Evolutionary conservation across 371 early-diverging fungal genomes (phyloP).

Genomic region (Haplosporangium sp.): DNA sequence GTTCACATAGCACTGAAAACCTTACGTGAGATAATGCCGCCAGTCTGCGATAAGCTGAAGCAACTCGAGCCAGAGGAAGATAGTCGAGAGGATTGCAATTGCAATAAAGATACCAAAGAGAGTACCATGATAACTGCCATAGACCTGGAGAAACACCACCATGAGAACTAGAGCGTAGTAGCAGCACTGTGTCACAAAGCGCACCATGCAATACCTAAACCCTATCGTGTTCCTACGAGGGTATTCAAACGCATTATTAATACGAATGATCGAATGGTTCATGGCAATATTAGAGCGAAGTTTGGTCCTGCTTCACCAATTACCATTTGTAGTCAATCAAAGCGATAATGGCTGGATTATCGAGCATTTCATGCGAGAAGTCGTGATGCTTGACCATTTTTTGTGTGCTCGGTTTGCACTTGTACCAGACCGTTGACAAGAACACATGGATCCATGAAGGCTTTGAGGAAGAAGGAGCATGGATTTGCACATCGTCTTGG

Average conservation of each 20-base stretch:
- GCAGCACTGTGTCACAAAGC: not conserved
- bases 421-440: not conserved
- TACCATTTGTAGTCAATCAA: constrained; percentile 19
- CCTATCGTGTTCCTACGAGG: constrained; percentile 11
- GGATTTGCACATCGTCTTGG: not conserved
- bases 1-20: not conserved
- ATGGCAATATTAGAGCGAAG: not conserved
- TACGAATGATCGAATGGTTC: not conserved
- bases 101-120: constrained; percentile 6
- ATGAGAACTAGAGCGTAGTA: constrained; percentile 1
- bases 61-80: constrained; percentile 9
- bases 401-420: not conserved
- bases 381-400: not conserved
- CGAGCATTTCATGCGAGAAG: not conserved
- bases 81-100: not conserved
- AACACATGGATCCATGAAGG: not conserved
- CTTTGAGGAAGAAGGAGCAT: not conserved
- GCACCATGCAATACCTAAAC: not conserved
- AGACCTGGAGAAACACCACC: constrained; percentile 7
- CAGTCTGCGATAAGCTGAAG: not conserved
- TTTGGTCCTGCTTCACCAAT: not conserved
- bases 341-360: constrained; percentile 11
- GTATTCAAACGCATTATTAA: not conserved
- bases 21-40: constrained; percentile 1
- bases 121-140: not conserved